A percentile compares a stretch with the other conserved stretches of the same genome.
These are phyloP conservation scores for Aspergillus japonicus DNA, from an alignment of 2,329 filamentous ascomycete genomes.

Conservation along the genomic window DNA sequence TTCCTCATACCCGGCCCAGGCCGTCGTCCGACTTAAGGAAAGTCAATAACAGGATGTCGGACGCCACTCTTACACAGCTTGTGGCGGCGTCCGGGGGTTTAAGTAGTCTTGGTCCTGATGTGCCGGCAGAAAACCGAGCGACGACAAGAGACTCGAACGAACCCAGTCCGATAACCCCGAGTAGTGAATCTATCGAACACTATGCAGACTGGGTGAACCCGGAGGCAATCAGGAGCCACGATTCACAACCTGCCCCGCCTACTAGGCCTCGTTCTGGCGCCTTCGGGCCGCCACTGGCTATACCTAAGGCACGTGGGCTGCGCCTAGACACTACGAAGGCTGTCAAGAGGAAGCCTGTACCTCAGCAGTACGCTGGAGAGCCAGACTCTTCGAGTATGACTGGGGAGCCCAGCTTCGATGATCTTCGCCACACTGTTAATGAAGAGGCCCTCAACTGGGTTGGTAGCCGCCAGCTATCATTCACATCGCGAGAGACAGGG, in stretches of 20 bases:
- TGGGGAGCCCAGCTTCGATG: conserved; percentile 41
- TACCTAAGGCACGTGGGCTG: conserved; percentile 14
- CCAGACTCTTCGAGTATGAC: conserved; percentile 21
- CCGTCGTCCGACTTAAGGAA: conserved; percentile 74
- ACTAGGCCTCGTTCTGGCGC: conserved; percentile 17
- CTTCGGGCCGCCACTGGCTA: conserved; percentile 8
- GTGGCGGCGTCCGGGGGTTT: conserved; percentile 64
- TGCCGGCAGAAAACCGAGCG: conserved; percentile 41
- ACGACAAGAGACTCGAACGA: conserved; percentile 32
- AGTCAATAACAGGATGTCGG: conserved; percentile 81
- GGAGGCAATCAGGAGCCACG: conserved; percentile 21
- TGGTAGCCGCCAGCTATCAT: conserved; percentile 28
- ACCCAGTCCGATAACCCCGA: conserved; percentile 38
- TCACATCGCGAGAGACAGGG: conserved; percentile 28
- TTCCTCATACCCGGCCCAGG: conserved; percentile 67
- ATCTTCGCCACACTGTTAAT: conserved; percentile 45
- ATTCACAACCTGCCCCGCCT: conserved; percentile 22
- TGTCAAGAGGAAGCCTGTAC: conserved; percentile 55
- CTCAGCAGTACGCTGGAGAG: conserved; percentile 33
- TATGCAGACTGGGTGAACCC: conserved; percentile 6
- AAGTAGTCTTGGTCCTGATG: conserved; percentile 36
- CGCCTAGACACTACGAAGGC: conserved; percentile 44
- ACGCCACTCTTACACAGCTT: conserved; percentile 76
- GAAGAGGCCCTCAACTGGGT: conserved; percentile 54
- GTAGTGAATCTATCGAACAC: conserved; percentile 22